Evolutionary conservation across 768 basidiomycete genomes (phyloP).

Genomic region (Dendrothele bispora): DNA sequence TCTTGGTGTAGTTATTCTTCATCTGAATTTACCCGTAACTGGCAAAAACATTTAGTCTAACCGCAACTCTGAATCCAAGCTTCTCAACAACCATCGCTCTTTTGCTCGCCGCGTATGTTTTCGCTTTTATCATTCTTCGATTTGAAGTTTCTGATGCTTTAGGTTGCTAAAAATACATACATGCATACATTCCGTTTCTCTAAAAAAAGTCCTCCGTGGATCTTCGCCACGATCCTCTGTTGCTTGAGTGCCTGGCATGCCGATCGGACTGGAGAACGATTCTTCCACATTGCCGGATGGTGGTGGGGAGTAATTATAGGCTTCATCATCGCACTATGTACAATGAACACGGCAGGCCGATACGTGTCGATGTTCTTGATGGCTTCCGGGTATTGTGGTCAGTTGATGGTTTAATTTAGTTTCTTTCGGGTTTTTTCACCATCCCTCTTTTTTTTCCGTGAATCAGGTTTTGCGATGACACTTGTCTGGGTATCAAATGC

Average conservation of each 20-base stretch:
- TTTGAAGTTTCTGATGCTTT: neutral
- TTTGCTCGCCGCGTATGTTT: conserved; percentile 57
- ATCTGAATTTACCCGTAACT: neutral
- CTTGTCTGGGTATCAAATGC: conserved; percentile 48
- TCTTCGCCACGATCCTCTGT: conserved; percentile 50
- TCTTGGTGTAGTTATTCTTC: too few relatives aligned
- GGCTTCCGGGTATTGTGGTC: conserved; percentile 51
- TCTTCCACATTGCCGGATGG: conserved; percentile 55
- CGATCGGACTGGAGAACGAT: conserved; percentile 62
- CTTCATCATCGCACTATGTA: conserved; percentile 60
- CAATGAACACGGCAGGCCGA: conserved; percentile 49
- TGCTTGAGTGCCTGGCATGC: conserved; percentile 56
- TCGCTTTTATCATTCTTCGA: neutral
- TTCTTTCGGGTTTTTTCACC: too few relatives aligned
- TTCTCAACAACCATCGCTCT: conserved; percentile 59
- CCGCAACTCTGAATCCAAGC: conserved; percentile 60
- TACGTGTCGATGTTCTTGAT: conserved; percentile 67
- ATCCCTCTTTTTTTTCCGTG: too few relatives aligned
- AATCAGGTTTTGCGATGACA: conserved; percentile 42
- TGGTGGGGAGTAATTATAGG: conserved; percentile 65
- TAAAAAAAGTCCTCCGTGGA: conserved; percentile 57
- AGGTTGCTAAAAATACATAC: too few relatives aligned
- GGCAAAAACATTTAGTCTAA: conserved; percentile 35
- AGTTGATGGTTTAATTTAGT: too few relatives aligned
- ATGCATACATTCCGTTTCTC: conserved; percentile 32